Evolutionary conservation across 108 stramenopile species (phyloP), one percentile per base, ranked within the genome.

Genomic region (Craspedostauros australis): DNA sequence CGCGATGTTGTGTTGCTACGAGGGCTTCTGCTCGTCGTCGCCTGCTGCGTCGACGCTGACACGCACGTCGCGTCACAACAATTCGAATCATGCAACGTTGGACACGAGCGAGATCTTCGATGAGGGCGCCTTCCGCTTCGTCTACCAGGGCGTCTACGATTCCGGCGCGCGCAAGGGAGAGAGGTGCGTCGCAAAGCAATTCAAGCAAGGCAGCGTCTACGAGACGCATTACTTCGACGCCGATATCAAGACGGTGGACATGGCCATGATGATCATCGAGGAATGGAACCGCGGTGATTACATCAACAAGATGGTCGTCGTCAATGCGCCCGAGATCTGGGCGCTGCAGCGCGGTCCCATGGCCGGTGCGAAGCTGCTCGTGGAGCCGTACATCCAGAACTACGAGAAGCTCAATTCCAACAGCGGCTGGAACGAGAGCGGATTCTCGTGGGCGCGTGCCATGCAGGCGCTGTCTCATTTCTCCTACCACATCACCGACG

Each of bases 401-500:
- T 86, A 66, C 45, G 64, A 55, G 27, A 86, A 79, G 54, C 81
- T 71, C 38, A 86, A 74, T 8, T 73, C 75, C 42, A 86, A 86
- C 58, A 74, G 50, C 53, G 84, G 84, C 16, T 86, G 77, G 75
- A 86, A 73, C 50, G 50, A 58, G 24, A 37, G 28, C 23, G 66
- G 71, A 5, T 39, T 20, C 22, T 70, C 66, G 28, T 28, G 36
- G 67, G 34, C 44, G 15, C 66, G 49, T 3, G 39, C 30, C 23
- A 79, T 86, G 76, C 80, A 91, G 47, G 90, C 90, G 11, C 87
- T 87, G 45, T 64, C 56, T 44, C 83, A 84, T 62, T 82, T 45
- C 57, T 64, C 83, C 5, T 91, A 81, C 44, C 72, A 84, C 41
- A 34, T 54, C 3, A 77, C 80, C 4, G 67, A 65, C 22, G 83